Percentiles rank a stretch among this genome's conserved stretches.
Evolutionary conservation across 2,329 filamentous ascomycete species (phyloP).

Genomic region (Fusarium falciforme): DNA sequence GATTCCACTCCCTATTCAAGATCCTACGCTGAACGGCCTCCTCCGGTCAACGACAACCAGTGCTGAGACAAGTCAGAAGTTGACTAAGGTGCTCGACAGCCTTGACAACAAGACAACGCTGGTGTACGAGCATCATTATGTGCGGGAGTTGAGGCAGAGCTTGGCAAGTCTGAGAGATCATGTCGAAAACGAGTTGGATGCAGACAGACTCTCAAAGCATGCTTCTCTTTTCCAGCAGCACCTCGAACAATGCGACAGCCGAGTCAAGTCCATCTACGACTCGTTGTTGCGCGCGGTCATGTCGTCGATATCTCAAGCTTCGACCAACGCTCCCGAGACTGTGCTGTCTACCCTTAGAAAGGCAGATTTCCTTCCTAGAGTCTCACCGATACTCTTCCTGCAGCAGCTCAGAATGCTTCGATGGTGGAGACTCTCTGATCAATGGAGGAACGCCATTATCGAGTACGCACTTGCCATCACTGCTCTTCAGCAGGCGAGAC

Average conservation of each 20-base stretch:
- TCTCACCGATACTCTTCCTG: conserved; percentile 51
- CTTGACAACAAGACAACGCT: conserved; percentile 15
- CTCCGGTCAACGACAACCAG: background rate
- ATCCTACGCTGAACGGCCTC: background rate
- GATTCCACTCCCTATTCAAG: accelerated
- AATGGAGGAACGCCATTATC: conserved; percentile 52
- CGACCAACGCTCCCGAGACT: background rate
- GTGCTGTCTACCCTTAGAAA: background rate
- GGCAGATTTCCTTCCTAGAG: conserved; percentile 36
- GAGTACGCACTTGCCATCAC: conserved; percentile 55
- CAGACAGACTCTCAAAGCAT: background rate
- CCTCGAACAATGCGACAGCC: background rate
- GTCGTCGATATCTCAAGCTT: background rate
- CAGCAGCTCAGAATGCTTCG: conserved; percentile 44
- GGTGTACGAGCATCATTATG: conserved; percentile 20
- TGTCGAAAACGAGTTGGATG: background rate
- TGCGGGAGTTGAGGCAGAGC: conserved; percentile 22
- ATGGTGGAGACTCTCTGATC: conserved; percentile 43
- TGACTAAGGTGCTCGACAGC: conserved; percentile 12
- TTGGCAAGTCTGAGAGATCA: conserved; percentile 6
- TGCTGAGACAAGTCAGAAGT: background rate
- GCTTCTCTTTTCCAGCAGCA: background rate
- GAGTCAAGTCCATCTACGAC: background rate
- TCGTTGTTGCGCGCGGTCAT: background rate
- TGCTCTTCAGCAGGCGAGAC: conserved; percentile 54